phyloP scores from a whole-genome alignment of 495 filamentous ascomycete genomes.

The Annulohypoxylon bovei region DNA sequence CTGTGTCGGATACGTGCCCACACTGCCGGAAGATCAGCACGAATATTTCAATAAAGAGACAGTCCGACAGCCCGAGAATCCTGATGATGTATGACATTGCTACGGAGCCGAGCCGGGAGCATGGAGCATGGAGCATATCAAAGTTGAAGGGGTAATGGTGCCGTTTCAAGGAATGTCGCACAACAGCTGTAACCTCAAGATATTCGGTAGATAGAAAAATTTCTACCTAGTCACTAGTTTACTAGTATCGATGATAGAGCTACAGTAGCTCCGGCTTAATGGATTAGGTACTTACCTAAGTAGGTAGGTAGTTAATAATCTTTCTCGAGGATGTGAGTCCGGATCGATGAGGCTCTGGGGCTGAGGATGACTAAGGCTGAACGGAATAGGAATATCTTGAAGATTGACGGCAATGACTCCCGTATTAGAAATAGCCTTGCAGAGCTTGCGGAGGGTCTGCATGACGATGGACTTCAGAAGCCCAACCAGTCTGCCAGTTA shows the following conservation, averaged over 20 bases:
- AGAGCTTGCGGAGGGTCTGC: constrained; percentile 1
- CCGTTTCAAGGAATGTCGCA: constrained; percentile 36
- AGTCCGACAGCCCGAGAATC: constrained; percentile 18
- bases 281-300: not conserved
- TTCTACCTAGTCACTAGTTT: no score
- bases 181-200: constrained; percentile 7
- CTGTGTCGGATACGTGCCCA: constrained; percentile 7
- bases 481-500: not conserved
- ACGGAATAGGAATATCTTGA: not conserved
- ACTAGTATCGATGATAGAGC: not conserved
- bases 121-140: constrained; percentile 19
- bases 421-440: constrained; percentile 28
- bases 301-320: not conserved
- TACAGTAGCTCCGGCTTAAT: not conserved
- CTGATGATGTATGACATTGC: constrained; percentile 39
- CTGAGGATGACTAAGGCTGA: constrained; percentile 18
- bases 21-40: constrained; percentile 29
- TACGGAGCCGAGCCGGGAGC: constrained; percentile 14
- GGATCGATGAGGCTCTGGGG: constrained; percentile 24
- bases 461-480: not conserved
- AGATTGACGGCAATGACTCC: constrained; percentile 23
- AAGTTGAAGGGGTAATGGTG: constrained; percentile 15
- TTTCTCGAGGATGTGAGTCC: not conserved
- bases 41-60: constrained; percentile 25
- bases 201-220: constrained; percentile 11